phyloP scores from a whole-genome alignment of 2,329 filamentous ascomycete genomes.

The Trichophaea hybrida region DNA sequence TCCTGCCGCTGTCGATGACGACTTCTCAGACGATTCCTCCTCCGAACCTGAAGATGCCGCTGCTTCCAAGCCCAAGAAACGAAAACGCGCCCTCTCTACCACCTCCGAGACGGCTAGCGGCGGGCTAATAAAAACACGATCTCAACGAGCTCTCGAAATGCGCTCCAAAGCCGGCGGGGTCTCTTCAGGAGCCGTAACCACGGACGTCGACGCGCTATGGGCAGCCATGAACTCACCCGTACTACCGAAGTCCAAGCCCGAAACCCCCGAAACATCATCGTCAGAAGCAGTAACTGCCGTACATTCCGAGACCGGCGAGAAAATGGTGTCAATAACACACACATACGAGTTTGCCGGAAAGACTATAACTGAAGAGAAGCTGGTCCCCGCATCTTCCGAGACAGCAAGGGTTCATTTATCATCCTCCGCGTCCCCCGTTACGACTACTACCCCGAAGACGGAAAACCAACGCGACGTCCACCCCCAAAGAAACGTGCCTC shows the following conservation, averaged over 20 bases:
- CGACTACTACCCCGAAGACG: slow-evolving; percentile 6
- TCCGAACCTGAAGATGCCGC: slow-evolving; percentile 38
- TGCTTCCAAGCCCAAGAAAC: slow-evolving; percentile 17
- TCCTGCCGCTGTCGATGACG: slow-evolving; percentile 30
- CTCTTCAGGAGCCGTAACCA: slow-evolving; percentile 37
- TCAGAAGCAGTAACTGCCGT: slow-evolving; percentile 4
- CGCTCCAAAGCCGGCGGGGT: slow-evolving; percentile 28
- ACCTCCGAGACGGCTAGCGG: slow-evolving; percentile 36
- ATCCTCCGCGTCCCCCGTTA: slow-evolving; percentile 33
- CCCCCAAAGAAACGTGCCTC: slow-evolving; percentile 37
- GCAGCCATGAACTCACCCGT: slow-evolving; percentile 43
- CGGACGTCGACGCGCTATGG: slow-evolving; percentile 60
- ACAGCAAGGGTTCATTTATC: slow-evolving; percentile 51
- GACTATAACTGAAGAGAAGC: slow-evolving; percentile 56
- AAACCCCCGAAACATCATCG: slow-evolving; percentile 5
- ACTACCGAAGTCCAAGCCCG: slow-evolving; percentile 26
- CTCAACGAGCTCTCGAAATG: slow-evolving; percentile 49
- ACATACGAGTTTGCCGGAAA: slow-evolving; percentile 64
- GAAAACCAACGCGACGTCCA: slow-evolving; percentile 24
- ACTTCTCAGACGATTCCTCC: slow-evolving; percentile 33
- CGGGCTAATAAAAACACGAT: slow-evolving; percentile 56
- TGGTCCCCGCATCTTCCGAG: slow-evolving; percentile 49
- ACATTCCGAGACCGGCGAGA: slow-evolving; percentile 11
- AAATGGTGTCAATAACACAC: slow-evolving; percentile 45
- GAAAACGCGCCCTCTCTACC: slow-evolving; percentile 10